Percentiles rank a stretch among this genome's conserved stretches.
These are phyloP conservation scores for Volutella citrinella DNA, from an alignment of 2,329 filamentous ascomycete species.

Conservation along the genomic window DNA sequence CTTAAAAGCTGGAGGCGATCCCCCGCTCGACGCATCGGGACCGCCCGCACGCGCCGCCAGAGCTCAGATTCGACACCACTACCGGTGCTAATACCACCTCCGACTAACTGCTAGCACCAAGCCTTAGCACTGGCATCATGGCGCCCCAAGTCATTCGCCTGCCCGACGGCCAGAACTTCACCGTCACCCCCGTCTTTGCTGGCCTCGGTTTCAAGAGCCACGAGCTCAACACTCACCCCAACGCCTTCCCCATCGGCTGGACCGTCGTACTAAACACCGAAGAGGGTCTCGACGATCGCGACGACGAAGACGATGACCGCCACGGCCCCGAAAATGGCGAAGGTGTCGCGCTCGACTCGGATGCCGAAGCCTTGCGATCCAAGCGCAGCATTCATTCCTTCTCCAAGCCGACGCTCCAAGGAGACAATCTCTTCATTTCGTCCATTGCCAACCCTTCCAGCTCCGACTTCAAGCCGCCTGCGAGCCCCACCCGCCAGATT, in stretches of 20 bases:
- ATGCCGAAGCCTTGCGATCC: not conserved
- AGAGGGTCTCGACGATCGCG: constrained; percentile 27
- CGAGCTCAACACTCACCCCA: constrained; percentile 65
- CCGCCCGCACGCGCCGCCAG: constrained; percentile 6
- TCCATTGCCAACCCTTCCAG: constrained; percentile 82
- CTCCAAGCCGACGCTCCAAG: constrained; percentile 68
- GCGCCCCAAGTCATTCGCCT: constrained; percentile 58
- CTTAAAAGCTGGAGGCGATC: constrained; percentile 23
- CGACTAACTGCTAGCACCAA: too few relatives aligned
- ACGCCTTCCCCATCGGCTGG: constrained; percentile 82
- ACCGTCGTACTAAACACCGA: constrained; percentile 78
- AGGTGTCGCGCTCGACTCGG: constrained; percentile 14
- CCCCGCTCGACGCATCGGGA: constrained; percentile 13
- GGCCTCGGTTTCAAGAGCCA: constrained; percentile 86
- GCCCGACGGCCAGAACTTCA: constrained; percentile 83
- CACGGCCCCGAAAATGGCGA: constrained; percentile 16
- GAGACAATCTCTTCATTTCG: constrained; percentile 86
- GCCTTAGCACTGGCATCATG: too few relatives aligned
- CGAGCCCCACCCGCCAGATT: constrained; percentile 81
- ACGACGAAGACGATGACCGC: constrained; percentile 25
- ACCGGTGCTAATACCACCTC: too few relatives aligned
- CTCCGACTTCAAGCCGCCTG: constrained; percentile 74
- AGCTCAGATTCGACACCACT: not conserved
- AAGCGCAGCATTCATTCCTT: constrained; percentile 43
- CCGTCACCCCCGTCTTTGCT: constrained; percentile 83